Evolutionary conservation across 164 flowering plant species (phyloP).

Genomic region (Chimonanthus praecox): DNA sequence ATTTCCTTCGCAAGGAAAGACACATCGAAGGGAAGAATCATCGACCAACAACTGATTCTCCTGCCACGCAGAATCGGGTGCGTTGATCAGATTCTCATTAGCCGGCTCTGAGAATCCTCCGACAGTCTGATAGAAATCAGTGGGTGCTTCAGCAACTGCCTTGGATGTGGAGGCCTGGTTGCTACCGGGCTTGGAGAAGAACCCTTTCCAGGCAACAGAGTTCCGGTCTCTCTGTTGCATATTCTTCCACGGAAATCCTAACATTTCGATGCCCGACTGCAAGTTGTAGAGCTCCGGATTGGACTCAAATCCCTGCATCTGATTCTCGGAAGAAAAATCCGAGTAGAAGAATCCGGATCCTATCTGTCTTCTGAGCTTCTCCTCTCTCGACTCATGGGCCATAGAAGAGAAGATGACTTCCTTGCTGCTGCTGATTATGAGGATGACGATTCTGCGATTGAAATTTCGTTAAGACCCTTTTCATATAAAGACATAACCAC

Average conservation of each 20-base stretch:
- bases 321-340: conserved; percentile 26
- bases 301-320: conserved; percentile 10
- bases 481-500: not conserved
- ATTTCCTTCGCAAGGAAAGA: conserved; percentile 58
- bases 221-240: conserved; percentile 10
- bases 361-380: conserved; percentile 29
- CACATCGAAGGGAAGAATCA: conserved; percentile 32
- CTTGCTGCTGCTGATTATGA: not conserved
- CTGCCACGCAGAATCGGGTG: conserved; percentile 20
- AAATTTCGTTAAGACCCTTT: not conserved
- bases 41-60: conserved; percentile 18
- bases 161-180: conserved; percentile 32
- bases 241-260: conserved; percentile 23
- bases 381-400: conserved; percentile 31
- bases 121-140: conserved; percentile 17
- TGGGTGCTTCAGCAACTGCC: conserved; percentile 4
- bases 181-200: conserved; percentile 19
- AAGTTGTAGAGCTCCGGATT: conserved; percentile 17
- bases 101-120: conserved; percentile 10
- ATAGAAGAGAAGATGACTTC: conserved; percentile 11
- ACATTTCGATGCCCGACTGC: conserved; percentile 45
- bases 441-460: not conserved
- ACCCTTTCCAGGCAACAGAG: conserved; percentile 29
- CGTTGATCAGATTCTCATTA: conserved; percentile 31
- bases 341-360: conserved; percentile 38